Conservation (phyloP, 2,329 filamentous ascomycete genomes). For the Penicillium sp. region DNA sequence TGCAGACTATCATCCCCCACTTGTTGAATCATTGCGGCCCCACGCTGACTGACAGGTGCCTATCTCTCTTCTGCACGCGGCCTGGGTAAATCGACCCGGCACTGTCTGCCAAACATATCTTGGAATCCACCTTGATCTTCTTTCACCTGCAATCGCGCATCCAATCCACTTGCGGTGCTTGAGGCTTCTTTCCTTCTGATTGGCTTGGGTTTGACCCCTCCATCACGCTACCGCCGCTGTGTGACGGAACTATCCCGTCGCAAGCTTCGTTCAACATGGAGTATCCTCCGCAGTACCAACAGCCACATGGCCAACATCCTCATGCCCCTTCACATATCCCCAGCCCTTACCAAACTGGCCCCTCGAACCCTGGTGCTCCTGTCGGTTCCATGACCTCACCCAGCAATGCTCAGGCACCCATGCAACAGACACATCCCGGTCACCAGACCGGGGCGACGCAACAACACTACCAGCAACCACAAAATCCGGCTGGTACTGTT, state of each 20-base stretch:
- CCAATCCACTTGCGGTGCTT: slow-evolving; percentile 16
- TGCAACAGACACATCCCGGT: slow-evolving; percentile 53
- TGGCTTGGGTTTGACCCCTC: slow-evolving; percentile 14
- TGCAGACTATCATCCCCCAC: slow-evolving; percentile 36
- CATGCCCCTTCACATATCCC: slow-evolving; percentile 56
- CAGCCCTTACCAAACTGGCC: slow-evolving; percentile 59
- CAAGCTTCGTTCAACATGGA: slow-evolving; percentile 55
- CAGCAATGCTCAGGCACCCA: slow-evolving; percentile 63
- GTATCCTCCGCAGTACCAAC: slow-evolving; percentile 68
- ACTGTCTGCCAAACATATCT: slow-evolving; percentile 22
- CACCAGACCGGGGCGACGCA: slow-evolving; percentile 71
- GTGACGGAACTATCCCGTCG: slow-evolving; percentile 26
- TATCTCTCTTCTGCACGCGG: slow-evolving; percentile 25
- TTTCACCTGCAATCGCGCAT: slow-evolving; percentile 12
- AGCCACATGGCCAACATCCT: slow-evolving; percentile 57
- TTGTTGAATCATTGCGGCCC: slow-evolving; percentile 41
- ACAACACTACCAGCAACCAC: slow-evolving; percentile 60
- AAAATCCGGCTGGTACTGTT: slow-evolving; percentile 55
- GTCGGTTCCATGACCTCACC: slow-evolving; percentile 63
- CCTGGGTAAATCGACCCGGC: slow-evolving; percentile 21
- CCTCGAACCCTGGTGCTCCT: slow-evolving; percentile 45
- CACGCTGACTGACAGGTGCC: slow-evolving; percentile 19
- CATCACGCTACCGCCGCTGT: slow-evolving; percentile 17
- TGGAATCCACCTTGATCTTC: slow-evolving; percentile 21
- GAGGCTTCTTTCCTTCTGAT: slow-evolving; percentile 15